phyloP scores from a whole-genome alignment of 1,284 basidiomycete genomes.

The Uromyces viciae-fabae region DNA sequence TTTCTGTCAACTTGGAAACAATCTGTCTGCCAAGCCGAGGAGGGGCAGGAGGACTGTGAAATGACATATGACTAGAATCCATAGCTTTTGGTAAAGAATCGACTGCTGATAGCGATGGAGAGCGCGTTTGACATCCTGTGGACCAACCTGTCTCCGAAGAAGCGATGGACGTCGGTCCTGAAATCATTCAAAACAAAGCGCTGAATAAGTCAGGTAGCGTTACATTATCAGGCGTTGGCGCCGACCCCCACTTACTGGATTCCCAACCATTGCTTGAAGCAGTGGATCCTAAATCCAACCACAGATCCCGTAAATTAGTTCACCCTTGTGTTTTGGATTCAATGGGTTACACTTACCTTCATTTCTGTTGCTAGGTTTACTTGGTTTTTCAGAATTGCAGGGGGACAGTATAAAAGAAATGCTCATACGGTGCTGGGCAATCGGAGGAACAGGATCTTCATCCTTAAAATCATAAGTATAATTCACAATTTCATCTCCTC shows the following conservation, averaged over 20 bases:
- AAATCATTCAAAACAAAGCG: not conserved
- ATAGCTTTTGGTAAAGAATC: not conserved
- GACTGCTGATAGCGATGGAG: not conserved
- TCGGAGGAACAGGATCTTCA: not conserved
- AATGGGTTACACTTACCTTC: not conserved
- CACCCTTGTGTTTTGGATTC: not conserved
- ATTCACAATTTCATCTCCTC: not conserved
- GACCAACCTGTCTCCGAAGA: constrained; percentile 9
- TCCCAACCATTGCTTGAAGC: not conserved
- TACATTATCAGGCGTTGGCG: not conserved
- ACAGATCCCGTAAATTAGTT: not conserved
- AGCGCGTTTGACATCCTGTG: not conserved
- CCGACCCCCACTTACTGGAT: not conserved
- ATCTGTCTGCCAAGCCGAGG: not conserved
- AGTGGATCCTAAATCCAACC: not conserved
- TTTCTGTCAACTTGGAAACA: not conserved
- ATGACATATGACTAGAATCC: not conserved
- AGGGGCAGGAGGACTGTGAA: not conserved
- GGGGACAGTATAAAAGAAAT: constrained; percentile 19
- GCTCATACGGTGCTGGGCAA: constrained; percentile 16
- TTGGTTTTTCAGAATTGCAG: not conserved
- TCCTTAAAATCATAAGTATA: not conserved
- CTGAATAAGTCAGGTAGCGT: not conserved
- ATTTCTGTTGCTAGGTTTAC: not conserved
- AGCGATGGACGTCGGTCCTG: not conserved